Base-by-base conservation (phyloP, 2,329 filamentous ascomycete genomes). In the Mollisia scopiformis region DNA sequence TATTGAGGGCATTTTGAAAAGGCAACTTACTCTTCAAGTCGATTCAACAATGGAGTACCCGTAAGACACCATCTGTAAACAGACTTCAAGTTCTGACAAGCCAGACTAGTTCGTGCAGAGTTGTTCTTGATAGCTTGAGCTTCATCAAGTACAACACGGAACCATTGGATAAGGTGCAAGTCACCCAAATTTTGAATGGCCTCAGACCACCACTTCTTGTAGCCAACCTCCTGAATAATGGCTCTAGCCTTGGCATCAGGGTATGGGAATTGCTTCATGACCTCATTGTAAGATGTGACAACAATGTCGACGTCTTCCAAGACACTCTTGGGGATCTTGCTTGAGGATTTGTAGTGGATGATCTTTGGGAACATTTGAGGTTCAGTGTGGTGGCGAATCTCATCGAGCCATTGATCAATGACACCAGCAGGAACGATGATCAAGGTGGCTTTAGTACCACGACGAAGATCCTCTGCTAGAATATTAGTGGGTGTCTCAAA, bases 221-320 rank as follows among this genome's bases (percentile, higher is more conserved):
- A 66, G 4, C 68, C 65, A 23, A 51, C 33, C 11, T 27, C 21
- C 2, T 33, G 90, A 69, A 98, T 96, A 75, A 91, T 90, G 67
- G 95, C 88, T 72, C 96, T 91, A 55, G 94, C 91, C 69, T 88
- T 84, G 14, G 19, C 21, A 25, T 46, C 41, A 2, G 41, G 41
- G 41, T 46, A 46, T 6, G 41, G 41, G 23, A 46, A 46, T 14
- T 46, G 41, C 91, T 60, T 67, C 66, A 67, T 66, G 5, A 74
- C 69, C 35, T 72, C 70, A 2, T 60, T 52, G 27, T 72, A 74
- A 1, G 60, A 67, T 2, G 67, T 66, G 6, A 74, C 16, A 1
- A 73, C 70, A 25, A 74, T 68, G 62, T 73, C 69, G 1, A 63
- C 28, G 50, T 68, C 65, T 21, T 59, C 23, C 1, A 74, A 35